phyloP scores from a whole-genome alignment of 192 early-diverging fungal genomes.

The Podila minutissima region DNA sequence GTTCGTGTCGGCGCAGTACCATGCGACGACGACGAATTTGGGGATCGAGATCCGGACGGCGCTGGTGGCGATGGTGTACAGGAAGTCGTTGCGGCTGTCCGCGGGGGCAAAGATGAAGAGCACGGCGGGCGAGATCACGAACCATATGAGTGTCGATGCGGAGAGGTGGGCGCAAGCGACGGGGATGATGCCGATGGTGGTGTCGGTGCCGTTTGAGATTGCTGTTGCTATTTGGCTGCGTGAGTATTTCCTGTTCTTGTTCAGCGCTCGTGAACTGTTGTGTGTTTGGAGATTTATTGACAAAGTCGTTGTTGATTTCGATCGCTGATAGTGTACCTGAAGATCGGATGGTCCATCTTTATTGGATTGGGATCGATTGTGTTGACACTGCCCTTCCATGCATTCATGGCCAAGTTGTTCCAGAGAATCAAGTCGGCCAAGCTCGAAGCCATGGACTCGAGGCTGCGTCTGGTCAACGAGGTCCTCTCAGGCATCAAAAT shows the following conservation, averaged over 20 bases:
- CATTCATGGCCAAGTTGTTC: slow-evolving; percentile 23
- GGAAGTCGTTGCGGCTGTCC: slow-evolving; percentile 21
- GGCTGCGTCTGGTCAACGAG: slow-evolving; percentile 33
- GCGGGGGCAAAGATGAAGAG: slow-evolving; percentile 6
- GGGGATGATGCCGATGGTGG: background rate
- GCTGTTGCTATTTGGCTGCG: slow-evolving; percentile 22
- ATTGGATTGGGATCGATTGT: slow-evolving; percentile 14
- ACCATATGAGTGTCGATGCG: slow-evolving; percentile 39
- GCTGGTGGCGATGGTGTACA: slow-evolving; percentile 26
- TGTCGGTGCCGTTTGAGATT: slow-evolving; percentile 18
- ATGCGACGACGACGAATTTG: background rate
- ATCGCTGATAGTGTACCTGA: slow-evolving; percentile 9
- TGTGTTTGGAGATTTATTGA: no score
- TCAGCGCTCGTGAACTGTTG: no score
- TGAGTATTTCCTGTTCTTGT: no score
- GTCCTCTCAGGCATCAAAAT: slow-evolving; percentile 45
- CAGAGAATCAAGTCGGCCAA: slow-evolving; percentile 20
- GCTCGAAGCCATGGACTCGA: slow-evolving; percentile 31
- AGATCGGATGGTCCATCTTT: slow-evolving; percentile 26
- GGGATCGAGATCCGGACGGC: slow-evolving; percentile 17
- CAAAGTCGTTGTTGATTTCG: no score
- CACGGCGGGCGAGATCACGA: slow-evolving; percentile 34
- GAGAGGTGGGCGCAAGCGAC: slow-evolving; percentile 14
- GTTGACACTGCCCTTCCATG: slow-evolving; percentile 18
- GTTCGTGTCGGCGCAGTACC: slow-evolving; percentile 1